Evolutionary conservation across 192 early-diverging fungal genomes (phyloP), one percentile per base, ranked within the genome.

Genomic region (Oehlia diaphana): DNA sequence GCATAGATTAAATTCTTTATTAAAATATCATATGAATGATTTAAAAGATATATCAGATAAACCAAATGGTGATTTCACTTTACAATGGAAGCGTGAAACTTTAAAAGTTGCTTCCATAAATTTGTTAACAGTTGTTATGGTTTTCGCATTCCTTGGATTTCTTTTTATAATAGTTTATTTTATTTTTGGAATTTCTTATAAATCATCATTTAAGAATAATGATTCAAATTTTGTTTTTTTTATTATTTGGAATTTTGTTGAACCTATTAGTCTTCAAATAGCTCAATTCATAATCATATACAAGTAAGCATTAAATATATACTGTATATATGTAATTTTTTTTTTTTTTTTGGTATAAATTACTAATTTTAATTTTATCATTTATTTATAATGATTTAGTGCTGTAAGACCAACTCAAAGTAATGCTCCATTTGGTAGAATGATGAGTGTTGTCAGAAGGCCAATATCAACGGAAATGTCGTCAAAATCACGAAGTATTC

Each of bases 1-100:
- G 70, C 21, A 19, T 3, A 72, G 13, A 12, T 72, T 72, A 72
- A 2, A 44, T 26, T 44, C 8, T 6, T 49, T 72, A 13, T 49
- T 72, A 49, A 72, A 72, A 26, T 26, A 28, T 72, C 70, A 72
- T n/a, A 50, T 50, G 23, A 72, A n/a, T 50, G 70, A 49, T 13
- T 72, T 72, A 28, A 2, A 72, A 12, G 9, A 26, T 0, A 26
- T 26, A 26, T 26, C 26, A 26, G 26, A 33, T 3, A 10, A 13
- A 72, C 26, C 42, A 49, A 72, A 3, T 4, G 10, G 21, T 19
- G 21, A 72, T 9, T 19, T 37, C 4, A 49, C 70, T 2, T n/a
- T 49, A 47, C 70, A 28, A 47, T 72, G 21, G 70, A 44, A 72
- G 9, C 26, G 23, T 23, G 70, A 72, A 49, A 49, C 70, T 9